Base-by-base conservation (phyloP, 768 basidiomycete species). In the Gymnopilus dilepis region DNA sequence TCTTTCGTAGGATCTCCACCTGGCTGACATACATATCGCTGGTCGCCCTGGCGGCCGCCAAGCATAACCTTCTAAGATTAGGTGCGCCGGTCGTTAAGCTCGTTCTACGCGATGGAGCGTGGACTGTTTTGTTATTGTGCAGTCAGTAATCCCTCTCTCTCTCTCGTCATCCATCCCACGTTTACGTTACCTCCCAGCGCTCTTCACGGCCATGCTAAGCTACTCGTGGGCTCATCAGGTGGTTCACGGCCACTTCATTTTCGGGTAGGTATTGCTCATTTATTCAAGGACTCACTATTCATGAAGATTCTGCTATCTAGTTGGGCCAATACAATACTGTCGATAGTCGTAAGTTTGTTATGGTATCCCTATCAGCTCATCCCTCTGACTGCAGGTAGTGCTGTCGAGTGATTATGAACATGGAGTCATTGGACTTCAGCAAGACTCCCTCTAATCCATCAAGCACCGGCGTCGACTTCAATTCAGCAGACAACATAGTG, bases 91-190 rank as follows among this genome's bases (percentile, higher is more conserved):
- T 65, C 21, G 58, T 60, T 5, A 62, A 40, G 26, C 48, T 60
- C 8, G 61, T 65, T 12, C 52, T 55, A 7, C 45, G 65, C 13
- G 65, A 65, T 31, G 61, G 65, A 11, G 51, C 56, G 3, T 65
- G 47, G 34, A 42, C 38, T 0, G 21, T 62, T 19, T 19, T 56
- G 7, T 21, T 53, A 15, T 47, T 65, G 2, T 60, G 61, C 30
- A n/a, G 65, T 62, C 28, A 21, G 61, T 33, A 1, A 8, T 31
- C 30, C 21, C 11, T 4, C 4, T 15, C 38, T n/a, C 8, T 12
- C 26, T 33, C 7, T 33, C 34, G 34, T 11, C 9, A 30, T 11
- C 2, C 2, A 11, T 37, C 34, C 7, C 11, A 17, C n/a, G 38
- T 11, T n/a, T 42, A 15, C 19, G 13, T n/a, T 5, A 9, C 1